These are phyloP conservation scores for Parachaetomium inaequale DNA, from an alignment of 495 filamentous ascomycete genomes.

Conservation along the genomic window DNA sequence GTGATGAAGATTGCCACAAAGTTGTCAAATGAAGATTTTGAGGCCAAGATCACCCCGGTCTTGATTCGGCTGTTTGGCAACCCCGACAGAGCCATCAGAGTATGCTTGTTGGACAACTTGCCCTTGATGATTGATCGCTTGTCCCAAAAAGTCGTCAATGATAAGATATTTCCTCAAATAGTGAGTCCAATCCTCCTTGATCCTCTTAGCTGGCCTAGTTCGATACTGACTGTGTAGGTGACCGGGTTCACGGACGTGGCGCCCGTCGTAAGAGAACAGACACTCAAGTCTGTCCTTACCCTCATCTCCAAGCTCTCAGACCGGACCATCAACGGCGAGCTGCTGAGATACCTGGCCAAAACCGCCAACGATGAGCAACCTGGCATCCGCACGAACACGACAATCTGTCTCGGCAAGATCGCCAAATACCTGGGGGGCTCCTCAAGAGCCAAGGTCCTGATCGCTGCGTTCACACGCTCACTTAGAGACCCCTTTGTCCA, in stretches of 20 bases:
- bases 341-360: slow-evolving; percentile 87
- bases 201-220: neutral
- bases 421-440: slow-evolving; percentile 78
- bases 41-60: slow-evolving; percentile 75
- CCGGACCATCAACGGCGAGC: slow-evolving; percentile 86
- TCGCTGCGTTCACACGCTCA: slow-evolving; percentile 84
- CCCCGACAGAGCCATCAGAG: slow-evolving; percentile 86
- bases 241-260: slow-evolving; percentile 91
- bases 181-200: slow-evolving; percentile 39
- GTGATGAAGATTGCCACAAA: slow-evolving; percentile 88
- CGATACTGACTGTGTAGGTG: slow-evolving; percentile 41
- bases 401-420: slow-evolving; percentile 94
- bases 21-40: slow-evolving; percentile 84
- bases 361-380: slow-evolving; percentile 97
- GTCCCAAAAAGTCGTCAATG: slow-evolving; percentile 84
- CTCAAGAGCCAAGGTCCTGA: slow-evolving; percentile 82
- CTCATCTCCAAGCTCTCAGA: slow-evolving; percentile 88
- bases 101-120: slow-evolving; percentile 86
- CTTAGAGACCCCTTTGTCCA: slow-evolving; percentile 92
- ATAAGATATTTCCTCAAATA: slow-evolving; percentile 95
- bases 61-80: slow-evolving; percentile 84
- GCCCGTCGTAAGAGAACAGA: slow-evolving; percentile 90
- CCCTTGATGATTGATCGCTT: slow-evolving; percentile 89
- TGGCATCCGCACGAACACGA: slow-evolving; percentile 95
- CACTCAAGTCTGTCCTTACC: slow-evolving; percentile 83